Conservation (phyloP, 2,329 filamentous ascomycete genomes). For the Alternaria panax region DNA sequence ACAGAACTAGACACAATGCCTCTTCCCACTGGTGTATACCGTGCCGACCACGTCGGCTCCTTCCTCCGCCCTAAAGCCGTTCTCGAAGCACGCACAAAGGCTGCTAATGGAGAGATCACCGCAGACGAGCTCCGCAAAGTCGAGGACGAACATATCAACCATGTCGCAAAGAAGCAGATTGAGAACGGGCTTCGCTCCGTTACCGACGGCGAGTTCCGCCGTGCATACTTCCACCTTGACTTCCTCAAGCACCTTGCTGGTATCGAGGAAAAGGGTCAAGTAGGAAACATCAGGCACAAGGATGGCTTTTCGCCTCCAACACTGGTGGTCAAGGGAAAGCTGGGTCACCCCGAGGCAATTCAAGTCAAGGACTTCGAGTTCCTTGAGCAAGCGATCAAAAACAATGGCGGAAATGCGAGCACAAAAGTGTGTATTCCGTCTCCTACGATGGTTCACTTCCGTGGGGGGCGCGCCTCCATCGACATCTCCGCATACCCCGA, state of each 20-base stretch:
- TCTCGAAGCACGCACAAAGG: slow-evolving; percentile 59
- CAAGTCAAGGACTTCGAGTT: slow-evolving; percentile 65
- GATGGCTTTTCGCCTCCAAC: slow-evolving; percentile 62
- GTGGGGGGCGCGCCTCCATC: slow-evolving; percentile 62
- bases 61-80: slow-evolving; percentile 61
- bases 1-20: slow-evolving; percentile 37
- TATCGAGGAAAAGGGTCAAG: slow-evolving; percentile 61
- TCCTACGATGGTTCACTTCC: slow-evolving; percentile 69
- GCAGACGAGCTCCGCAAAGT: slow-evolving; percentile 57
- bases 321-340: slow-evolving; percentile 63
- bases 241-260: slow-evolving; percentile 64
- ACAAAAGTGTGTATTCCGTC: slow-evolving; percentile 66
- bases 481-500: slow-evolving; percentile 62
- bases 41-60: slow-evolving; percentile 65
- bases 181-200: slow-evolving; percentile 59
- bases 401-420: slow-evolving; percentile 49
- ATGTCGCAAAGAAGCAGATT: slow-evolving; percentile 60
- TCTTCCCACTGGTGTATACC: slow-evolving; percentile 51
- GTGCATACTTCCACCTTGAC: slow-evolving; percentile 66
- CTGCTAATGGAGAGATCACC: slow-evolving; percentile 54
- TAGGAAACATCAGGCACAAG: slow-evolving; percentile 51
- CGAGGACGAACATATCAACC: slow-evolving; percentile 60
- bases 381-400: slow-evolving; percentile 58
- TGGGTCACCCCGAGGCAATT: slow-evolving; percentile 60
- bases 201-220: slow-evolving; percentile 65